Evolutionary conservation across 148 eudicot genomes (phyloP).

Genomic region (Silene latifolia): DNA sequence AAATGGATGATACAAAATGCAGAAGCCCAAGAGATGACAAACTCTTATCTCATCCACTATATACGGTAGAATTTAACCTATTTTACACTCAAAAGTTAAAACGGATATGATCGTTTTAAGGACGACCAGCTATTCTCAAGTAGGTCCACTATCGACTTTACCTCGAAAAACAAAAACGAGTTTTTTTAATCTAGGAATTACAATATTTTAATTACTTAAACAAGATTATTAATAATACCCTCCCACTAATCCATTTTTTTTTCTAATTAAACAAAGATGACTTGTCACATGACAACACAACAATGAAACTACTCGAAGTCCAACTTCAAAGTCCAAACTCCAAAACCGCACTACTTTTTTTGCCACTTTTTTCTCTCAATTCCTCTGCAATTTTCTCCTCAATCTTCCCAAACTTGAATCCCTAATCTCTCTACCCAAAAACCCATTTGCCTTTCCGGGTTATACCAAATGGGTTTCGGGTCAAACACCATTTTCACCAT

Average conservation of each 20-base stretch:
- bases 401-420: neutral
- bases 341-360: neutral
- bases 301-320: slow-evolving; percentile 9
- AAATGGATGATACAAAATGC: no score
- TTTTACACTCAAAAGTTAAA: no score
- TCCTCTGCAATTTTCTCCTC: neutral
- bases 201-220: neutral
- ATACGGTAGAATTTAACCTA: no score
- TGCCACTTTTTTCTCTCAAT: neutral
- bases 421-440: neutral
- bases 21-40: no score
- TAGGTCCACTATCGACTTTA: neutral
- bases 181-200: neutral
- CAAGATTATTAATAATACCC: neutral
- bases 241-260: neutral
- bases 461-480: slow-evolving; percentile 11
- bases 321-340: slow-evolving; percentile 1
- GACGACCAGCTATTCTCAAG: no score
- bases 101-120: no score
- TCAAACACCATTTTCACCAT: slow-evolving; percentile 4
- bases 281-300: slow-evolving; percentile 1
- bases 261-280: neutral
- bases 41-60: no score
- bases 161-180: neutral
- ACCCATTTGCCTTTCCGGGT: slow-evolving; percentile 7